Conservation (phyloP, 805 yeast species). For the Ogataea nonfermentans region DNA sequence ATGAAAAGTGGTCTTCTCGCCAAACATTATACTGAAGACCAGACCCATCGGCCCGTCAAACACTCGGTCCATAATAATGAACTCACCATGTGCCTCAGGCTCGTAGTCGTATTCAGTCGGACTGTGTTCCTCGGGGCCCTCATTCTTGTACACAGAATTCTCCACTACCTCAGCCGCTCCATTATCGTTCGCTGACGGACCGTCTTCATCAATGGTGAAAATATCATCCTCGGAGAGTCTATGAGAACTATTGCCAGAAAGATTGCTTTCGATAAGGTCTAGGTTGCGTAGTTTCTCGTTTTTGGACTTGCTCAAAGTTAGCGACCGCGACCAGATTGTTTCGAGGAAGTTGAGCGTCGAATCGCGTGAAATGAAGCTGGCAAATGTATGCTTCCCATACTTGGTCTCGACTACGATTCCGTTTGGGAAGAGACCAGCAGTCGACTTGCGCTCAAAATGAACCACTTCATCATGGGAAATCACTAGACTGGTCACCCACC, state of each 20-base stretch:
- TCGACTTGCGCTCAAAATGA: conserved; percentile 73
- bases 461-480: conserved; percentile 70
- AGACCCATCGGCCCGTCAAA: conserved; percentile 76
- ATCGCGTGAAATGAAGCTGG: conserved; percentile 84
- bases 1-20: conserved; percentile 48
- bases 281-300: conserved; percentile 27
- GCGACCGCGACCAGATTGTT: conserved; percentile 60
- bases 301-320: conserved; percentile 29
- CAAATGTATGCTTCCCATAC: conserved; percentile 70
- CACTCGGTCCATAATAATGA: conserved; percentile 46
- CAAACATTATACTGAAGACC: conserved; percentile 68
- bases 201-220: conserved; percentile 34
- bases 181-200: conserved; percentile 21
- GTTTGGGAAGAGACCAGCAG: conserved; percentile 89
- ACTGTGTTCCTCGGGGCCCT: conserved; percentile 65
- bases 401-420: conserved; percentile 74
- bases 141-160: conserved; percentile 27
- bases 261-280: conserved; percentile 21
- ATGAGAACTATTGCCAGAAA: conserved; percentile 16
- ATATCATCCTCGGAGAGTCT: conserved; percentile 31
- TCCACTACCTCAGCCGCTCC: conserved; percentile 27
- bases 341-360: conserved; percentile 67
- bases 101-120: conserved; percentile 52
- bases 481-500: conserved; percentile 84
- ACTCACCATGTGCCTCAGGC: conserved; percentile 48